Evolutionary conservation across 2,329 filamentous ascomycete genomes (phyloP).

Genomic region (Teratosphaeriaceae sp.): DNA sequence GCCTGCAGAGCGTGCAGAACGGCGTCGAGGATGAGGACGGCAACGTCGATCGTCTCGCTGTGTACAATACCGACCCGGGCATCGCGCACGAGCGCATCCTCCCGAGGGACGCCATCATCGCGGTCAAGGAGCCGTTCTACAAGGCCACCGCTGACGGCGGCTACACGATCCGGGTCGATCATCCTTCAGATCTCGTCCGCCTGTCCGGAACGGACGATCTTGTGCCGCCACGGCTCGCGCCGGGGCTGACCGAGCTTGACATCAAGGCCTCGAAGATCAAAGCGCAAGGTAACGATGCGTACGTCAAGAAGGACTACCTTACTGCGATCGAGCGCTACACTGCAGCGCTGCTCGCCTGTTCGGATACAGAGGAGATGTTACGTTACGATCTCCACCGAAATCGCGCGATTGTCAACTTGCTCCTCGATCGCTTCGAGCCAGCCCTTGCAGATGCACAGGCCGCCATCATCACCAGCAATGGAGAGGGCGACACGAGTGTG

Average conservation of each 20-base stretch:
- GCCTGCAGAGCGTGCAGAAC: slow-evolving; percentile 7
- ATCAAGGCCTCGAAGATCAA: neutral
- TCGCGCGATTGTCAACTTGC: slow-evolving; percentile 14
- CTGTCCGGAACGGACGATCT: slow-evolving; percentile 2
- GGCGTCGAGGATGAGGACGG: slow-evolving; percentile 30
- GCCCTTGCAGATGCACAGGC: slow-evolving; percentile 14
- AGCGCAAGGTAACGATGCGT: neutral
- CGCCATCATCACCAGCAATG: slow-evolving; percentile 4
- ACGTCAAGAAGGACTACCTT: neutral
- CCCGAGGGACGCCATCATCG: slow-evolving; percentile 11
- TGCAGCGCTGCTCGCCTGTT: neutral
- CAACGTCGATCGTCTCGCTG: neutral
- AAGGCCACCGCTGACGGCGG: slow-evolving; percentile 11
- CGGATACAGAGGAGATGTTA: neutral
- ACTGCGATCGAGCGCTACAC: neutral
- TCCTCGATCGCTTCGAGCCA: slow-evolving; percentile 14
- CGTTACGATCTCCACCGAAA: slow-evolving; percentile 17
- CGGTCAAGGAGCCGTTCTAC: slow-evolving; percentile 24
- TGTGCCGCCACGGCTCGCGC: neutral
- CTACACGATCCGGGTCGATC: slow-evolving; percentile 18
- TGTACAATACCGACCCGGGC: neutral
- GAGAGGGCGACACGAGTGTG: neutral
- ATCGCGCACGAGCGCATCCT: slow-evolving; percentile 6
- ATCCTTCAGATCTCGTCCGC: slow-evolving; percentile 20
- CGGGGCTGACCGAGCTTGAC: neutral